Evolutionary conservation across 441 rosid genomes (phyloP).

Genomic region (Viola pubescens): DNA sequence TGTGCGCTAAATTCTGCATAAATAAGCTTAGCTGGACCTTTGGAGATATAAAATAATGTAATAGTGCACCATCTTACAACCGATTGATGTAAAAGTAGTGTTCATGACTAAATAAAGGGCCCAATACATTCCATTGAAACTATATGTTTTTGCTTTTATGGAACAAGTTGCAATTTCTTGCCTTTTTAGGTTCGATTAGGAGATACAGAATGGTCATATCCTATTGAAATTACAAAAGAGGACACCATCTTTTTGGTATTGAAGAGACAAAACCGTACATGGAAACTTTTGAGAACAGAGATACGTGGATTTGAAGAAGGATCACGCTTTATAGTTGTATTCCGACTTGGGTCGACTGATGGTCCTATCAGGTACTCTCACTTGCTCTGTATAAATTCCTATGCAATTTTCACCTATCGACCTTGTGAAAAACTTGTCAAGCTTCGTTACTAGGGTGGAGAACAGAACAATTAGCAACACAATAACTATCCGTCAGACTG

Average conservation of each 20-base stretch:
- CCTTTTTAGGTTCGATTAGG: conserved; percentile 54
- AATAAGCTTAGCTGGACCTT: too few species aligned
- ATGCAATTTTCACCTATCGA: not conserved
- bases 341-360: conserved; percentile 71
- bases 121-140: too few species aligned
- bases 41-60: too few species aligned
- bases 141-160: too few species aligned
- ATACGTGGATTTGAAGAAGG: conserved; percentile 99
- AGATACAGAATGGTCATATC: conserved; percentile 94
- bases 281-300: conserved; percentile 62
- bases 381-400: conserved; percentile 5
- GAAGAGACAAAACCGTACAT: conserved; percentile 50
- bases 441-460: conserved; percentile 61
- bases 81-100: too few species aligned
- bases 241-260: conserved; percentile 82
- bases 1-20: too few species aligned
- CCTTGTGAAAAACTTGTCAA: conserved; percentile 18
- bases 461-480: conserved; percentile 60
- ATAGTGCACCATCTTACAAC: too few species aligned
- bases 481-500: conserved; percentile 82
- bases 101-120: too few species aligned
- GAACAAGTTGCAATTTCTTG: too few species aligned
- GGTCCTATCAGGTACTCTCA: conserved; percentile 84
- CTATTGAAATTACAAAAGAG: conserved; percentile 76
- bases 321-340: conserved; percentile 89